Conservation (phyloP, 2,329 filamentous ascomycete species). For the Aspergillus flavus region DNA sequence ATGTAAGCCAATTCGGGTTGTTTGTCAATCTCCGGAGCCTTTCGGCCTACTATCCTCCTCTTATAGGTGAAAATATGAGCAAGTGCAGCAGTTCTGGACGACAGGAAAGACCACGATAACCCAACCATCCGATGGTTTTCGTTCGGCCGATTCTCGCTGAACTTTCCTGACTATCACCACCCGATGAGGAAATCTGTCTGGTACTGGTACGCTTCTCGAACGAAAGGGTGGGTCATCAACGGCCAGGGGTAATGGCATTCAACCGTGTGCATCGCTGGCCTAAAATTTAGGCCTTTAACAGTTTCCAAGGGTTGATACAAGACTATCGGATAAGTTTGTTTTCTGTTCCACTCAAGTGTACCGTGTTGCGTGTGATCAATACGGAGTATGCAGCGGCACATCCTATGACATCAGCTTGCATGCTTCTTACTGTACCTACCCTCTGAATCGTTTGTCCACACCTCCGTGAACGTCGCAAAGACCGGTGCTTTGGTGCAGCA, state of each 20-base stretch:
- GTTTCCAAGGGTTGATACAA: neutral
- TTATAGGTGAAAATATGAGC: neutral
- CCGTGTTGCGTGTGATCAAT: constrained; percentile 5
- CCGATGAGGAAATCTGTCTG: neutral
- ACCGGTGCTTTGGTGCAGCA: too few relatives aligned
- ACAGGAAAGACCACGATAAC: too few relatives aligned
- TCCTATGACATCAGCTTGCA: constrained; percentile 27
- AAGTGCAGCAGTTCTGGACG: too few relatives aligned
- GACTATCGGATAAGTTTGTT: neutral
- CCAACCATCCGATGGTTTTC: neutral
- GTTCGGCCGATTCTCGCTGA: neutral
- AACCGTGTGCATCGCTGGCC: neutral
- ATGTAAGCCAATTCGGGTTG: neutral
- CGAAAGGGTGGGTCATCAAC: neutral
- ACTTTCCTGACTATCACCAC: neutral
- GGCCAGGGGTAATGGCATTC: neutral
- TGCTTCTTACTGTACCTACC: neutral
- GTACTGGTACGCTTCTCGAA: neutral
- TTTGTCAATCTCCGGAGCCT: neutral
- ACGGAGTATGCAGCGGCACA: neutral
- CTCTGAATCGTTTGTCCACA: neutral
- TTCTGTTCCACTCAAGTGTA: neutral
- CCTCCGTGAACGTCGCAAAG: neutral
- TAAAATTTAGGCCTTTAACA: neutral
- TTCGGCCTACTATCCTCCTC: neutral